A percentile compares a stretch with the other conserved stretches of the same genome.
Evolutionary conservation across 306 rosid species (phyloP).

Genomic region (Mimosa bimucronata): DNA sequence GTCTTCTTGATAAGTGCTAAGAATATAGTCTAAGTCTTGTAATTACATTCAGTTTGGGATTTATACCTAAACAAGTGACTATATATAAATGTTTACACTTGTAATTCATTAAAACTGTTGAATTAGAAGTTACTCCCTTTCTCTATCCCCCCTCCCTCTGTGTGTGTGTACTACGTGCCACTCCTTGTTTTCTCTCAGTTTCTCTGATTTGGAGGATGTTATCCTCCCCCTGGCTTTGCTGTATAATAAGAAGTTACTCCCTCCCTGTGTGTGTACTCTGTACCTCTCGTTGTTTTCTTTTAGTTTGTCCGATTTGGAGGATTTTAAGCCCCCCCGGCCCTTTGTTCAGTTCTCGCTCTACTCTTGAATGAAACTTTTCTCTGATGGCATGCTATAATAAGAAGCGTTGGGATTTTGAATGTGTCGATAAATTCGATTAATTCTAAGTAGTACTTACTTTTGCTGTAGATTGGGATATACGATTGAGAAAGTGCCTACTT

Average conservation of each 20-base stretch:
- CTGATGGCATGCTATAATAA: constrained; percentile 30
- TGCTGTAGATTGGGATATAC: constrained; percentile 75
- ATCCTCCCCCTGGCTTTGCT: not conserved
- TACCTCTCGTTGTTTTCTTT: not conserved
- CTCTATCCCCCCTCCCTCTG: no score
- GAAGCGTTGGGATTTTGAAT: constrained; percentile 30
- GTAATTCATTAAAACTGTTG: no score
- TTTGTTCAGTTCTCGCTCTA: not conserved
- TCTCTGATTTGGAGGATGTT: not conserved
- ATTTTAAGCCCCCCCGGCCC: not conserved
- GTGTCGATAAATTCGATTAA: constrained; percentile 37
- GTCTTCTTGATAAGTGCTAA: not conserved
- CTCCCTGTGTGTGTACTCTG: no score
- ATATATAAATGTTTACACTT: no score
- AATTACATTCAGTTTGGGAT: no score
- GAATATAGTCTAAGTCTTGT: no score
- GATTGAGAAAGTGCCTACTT: constrained; percentile 70
- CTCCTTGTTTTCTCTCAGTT: not conserved
- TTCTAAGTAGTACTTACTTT: constrained; percentile 27
- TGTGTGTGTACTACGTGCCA: no score
- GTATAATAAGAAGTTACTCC: no score
- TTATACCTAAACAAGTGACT: no score
- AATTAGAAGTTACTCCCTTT: no score
- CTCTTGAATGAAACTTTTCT: not conserved
- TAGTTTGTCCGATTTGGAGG: not conserved